A percentile compares a stretch with the other conserved stretches of the same genome.
Evolutionary conservation across 345 rosid species (phyloP).

Genomic region (Eucalyptus curtisii): DNA sequence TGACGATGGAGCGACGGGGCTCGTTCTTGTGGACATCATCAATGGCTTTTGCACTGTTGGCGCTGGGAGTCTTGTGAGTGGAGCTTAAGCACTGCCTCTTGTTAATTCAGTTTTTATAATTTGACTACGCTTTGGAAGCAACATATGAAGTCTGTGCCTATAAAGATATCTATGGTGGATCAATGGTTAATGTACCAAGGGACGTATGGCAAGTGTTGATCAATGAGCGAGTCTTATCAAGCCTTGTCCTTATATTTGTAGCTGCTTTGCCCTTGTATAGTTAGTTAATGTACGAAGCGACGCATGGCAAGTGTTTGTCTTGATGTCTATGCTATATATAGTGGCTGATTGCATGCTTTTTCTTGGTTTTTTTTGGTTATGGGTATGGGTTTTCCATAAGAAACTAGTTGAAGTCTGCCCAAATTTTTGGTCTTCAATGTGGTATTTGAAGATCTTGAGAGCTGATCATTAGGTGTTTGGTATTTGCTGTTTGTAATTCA

Average conservation of each 20-base stretch:
- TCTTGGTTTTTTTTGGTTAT: neutral
- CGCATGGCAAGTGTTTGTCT: neutral
- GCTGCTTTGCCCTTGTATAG: neutral
- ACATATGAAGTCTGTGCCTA: neutral
- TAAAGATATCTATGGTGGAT: neutral
- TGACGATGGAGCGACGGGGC: constrained; percentile 22
- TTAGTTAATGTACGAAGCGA: neutral
- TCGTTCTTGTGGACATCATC: constrained; percentile 35
- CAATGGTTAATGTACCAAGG: neutral
- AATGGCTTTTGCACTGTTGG: constrained; percentile 55
- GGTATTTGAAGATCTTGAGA: neutral
- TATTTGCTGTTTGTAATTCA: neutral
- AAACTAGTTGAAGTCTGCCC: neutral
- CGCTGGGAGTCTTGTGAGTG: constrained; percentile 32
- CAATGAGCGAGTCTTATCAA: neutral
- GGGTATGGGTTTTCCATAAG: neutral
- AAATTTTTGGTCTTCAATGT: neutral
- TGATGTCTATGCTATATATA: neutral
- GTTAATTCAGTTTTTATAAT: neutral
- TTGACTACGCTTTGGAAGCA: neutral
- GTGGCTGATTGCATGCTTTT: neutral
- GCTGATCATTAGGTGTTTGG: neutral
- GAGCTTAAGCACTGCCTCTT: neutral
- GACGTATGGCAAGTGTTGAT: neutral
- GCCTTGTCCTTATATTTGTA: neutral